These are phyloP conservation scores for Exserohilum turcica DNA, from an alignment of 2,329 filamentous ascomycete species.

Conservation along the genomic window DNA sequence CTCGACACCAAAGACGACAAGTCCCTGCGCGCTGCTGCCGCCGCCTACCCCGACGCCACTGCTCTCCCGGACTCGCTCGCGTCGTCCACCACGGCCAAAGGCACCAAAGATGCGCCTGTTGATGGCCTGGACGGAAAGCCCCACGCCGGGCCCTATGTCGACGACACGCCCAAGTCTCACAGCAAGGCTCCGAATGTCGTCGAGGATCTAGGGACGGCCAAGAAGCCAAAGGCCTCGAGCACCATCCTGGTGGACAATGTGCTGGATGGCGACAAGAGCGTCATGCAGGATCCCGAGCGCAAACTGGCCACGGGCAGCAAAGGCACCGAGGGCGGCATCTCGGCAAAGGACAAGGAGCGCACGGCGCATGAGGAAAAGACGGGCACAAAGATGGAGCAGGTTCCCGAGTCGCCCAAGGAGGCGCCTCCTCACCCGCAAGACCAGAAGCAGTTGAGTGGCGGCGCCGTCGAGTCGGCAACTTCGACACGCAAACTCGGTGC, in stretches of 20 bases:
- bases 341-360: slow-evolving; percentile 79
- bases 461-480: slow-evolving; percentile 15
- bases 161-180: slow-evolving; percentile 49
- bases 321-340: slow-evolving; percentile 87
- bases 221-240: slow-evolving; percentile 32
- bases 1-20: slow-evolving; percentile 34
- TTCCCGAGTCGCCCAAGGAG: slow-evolving; percentile 83
- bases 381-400: slow-evolving; percentile 71
- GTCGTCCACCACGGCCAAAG: slow-evolving; percentile 44
- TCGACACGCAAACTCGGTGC: slow-evolving; percentile 37
- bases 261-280: slow-evolving; percentile 68
- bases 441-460: slow-evolving; percentile 62
- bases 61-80: slow-evolving; percentile 28
- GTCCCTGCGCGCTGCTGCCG: slow-evolving; percentile 37
- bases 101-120: slow-evolving; percentile 81
- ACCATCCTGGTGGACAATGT: slow-evolving; percentile 49
- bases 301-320: slow-evolving; percentile 80
- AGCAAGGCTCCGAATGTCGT: slow-evolving; percentile 42
- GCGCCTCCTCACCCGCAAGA: slow-evolving; percentile 82
- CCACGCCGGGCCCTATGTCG: slow-evolving; percentile 81
- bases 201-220: slow-evolving; percentile 46
- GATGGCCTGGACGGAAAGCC: slow-evolving; percentile 94
- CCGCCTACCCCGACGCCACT: slow-evolving; percentile 29
- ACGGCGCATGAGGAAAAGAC: slow-evolving; percentile 70
- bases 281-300: slow-evolving; percentile 89